Evolutionary conservation across 1,139 yeast species (phyloP).

Genomic region (Geotrichum restrictum): DNA sequence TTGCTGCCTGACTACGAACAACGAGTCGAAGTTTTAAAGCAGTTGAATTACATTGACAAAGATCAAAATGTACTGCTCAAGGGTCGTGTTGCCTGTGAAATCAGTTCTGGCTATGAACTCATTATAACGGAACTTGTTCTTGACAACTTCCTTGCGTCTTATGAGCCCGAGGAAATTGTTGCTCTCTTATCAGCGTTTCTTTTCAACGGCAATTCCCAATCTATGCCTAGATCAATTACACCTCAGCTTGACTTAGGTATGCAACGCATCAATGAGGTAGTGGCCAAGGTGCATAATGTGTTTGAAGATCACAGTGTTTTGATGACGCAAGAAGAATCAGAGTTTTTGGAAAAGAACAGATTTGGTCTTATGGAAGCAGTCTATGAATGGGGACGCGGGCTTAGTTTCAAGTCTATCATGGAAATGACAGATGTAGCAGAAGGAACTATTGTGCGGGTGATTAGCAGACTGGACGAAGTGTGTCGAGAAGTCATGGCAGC

Average conservation of each 20-base stretch:
- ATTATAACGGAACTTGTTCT: conserved; percentile 82
- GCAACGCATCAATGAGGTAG: conserved; percentile 63
- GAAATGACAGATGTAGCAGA: conserved; percentile 85
- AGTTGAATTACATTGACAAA: conserved; percentile 71
- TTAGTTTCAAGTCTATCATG: conserved; percentile 87
- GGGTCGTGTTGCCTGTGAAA: conserved; percentile 96
- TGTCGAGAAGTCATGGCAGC: conserved; percentile 95
- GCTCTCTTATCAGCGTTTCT: conserved; percentile 89
- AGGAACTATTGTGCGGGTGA: conserved; percentile 96
- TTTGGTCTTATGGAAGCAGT: conserved; percentile 91
- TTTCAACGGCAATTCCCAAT: conserved; percentile 74
- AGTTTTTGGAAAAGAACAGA: conserved; percentile 74
- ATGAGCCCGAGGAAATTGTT: conserved; percentile 93
- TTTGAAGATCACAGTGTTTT: conserved; percentile 67
- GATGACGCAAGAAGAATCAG: conserved; percentile 79
- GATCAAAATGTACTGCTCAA: conserved; percentile 75
- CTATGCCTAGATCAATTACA: conserved; percentile 58
- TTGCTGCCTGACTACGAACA: conserved; percentile 91
- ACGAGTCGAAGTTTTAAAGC: conserved; percentile 69
- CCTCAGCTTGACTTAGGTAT: conserved; percentile 83
- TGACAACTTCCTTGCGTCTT: conserved; percentile 88
- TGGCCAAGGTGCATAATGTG: conserved; percentile 57
- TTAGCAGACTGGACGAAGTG: conserved; percentile 87
- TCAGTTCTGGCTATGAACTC: conserved; percentile 78
- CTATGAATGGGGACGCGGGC: conserved; percentile 97